Base-by-base conservation (phyloP, 331 rosid genomes). In the Cydonia oblonga region DNA sequence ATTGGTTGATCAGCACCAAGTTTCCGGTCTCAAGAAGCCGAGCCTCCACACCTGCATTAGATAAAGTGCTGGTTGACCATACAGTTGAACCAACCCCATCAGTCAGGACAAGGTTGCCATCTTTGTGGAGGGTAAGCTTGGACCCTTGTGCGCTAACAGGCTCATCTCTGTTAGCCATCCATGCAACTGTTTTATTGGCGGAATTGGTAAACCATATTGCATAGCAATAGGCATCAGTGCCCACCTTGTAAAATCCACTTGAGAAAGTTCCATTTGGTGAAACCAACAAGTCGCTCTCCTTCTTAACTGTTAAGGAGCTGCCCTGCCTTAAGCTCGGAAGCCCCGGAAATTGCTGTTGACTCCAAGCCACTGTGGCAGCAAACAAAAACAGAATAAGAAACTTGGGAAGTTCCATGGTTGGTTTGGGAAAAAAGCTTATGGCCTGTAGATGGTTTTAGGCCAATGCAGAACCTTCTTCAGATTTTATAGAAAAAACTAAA, bases 231-330 rank as follows among this genome's bases (percentile, higher is more conserved):
- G 83, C 77, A 56, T 78, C 80, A 13, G 42, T 6, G 19, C 83
- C 83, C 5, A 80, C 81, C 16, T 32, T 1, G n/a, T 68, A 70
- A 53, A 84, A 84, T 40, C 83, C 87, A 26, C 71, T 59, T 0
- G 85, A 80, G n/a, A 84, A 84, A 0, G 81, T 74, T n/a, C 74
- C 74, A 2, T 56, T 32, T 24, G 79, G 79, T 33, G 87, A 84
- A 56, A 66, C 69, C 63, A 84, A 42, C 58, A 76, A 66, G 19
- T 69, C 28, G n/a, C 28, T 32, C 6, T 6, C 72, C 9, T 62
- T 26, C 19, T 80, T 84, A 19, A 74, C 78, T 46, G 46, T 25
- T 32, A 76, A 59, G 68, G 65, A 83, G 23, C 19, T 44, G 52
- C 78, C 75, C 71, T 4, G 54, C 63, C 59, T 58, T 29, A 69